Evolutionary conservation across 805 yeast genomes (phyloP).

Genomic region (Ogataea dorogensis): DNA sequence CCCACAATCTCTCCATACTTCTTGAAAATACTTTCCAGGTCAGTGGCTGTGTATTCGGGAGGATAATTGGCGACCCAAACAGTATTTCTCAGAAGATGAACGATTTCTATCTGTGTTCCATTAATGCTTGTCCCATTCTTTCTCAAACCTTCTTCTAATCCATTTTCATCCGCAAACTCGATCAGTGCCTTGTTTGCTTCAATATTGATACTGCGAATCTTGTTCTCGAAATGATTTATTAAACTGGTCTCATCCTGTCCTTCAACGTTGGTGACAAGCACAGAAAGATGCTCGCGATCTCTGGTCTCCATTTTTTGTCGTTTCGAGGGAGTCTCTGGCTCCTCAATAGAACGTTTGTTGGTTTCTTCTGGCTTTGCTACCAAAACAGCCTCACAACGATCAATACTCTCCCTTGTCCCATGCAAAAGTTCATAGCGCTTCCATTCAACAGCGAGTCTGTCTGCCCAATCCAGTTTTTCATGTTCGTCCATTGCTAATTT

Average conservation of each 20-base stretch:
- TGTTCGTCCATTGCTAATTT: constrained; percentile 32
- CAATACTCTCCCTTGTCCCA: constrained; percentile 28
- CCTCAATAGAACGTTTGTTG: constrained; percentile 6
- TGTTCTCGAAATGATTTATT: constrained; percentile 47
- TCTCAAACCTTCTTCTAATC: constrained; percentile 58
- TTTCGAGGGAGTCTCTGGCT: constrained; percentile 10
- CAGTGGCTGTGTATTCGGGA: constrained; percentile 42
- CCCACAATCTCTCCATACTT: constrained; percentile 41
- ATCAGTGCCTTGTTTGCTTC: constrained; percentile 43
- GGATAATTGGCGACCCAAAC: constrained; percentile 78
- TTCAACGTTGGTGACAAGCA: constrained; percentile 53
- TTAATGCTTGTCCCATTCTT: constrained; percentile 50
- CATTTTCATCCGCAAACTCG: constrained; percentile 51
- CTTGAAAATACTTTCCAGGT: constrained; percentile 42
- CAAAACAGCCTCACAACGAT: constrained; percentile 4
- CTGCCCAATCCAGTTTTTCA: constrained; percentile 47
- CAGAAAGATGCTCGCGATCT: constrained; percentile 59
- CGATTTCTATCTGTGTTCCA: constrained; percentile 44
- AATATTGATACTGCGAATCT: constrained; percentile 37
- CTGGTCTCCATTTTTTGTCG: constrained; percentile 28
- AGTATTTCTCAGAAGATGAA: constrained; percentile 46
- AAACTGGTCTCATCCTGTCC: constrained; percentile 36
- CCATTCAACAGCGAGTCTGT: constrained; percentile 46
- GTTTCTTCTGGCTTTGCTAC: constrained; percentile 5
- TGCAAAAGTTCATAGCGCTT: constrained; percentile 35